A percentile compares a stretch with the other conserved stretches of the same genome.
These are phyloP conservation scores for Elsinoe ampelina DNA, from an alignment of 2,329 filamentous ascomycete genomes.

Conservation along the genomic window DNA sequence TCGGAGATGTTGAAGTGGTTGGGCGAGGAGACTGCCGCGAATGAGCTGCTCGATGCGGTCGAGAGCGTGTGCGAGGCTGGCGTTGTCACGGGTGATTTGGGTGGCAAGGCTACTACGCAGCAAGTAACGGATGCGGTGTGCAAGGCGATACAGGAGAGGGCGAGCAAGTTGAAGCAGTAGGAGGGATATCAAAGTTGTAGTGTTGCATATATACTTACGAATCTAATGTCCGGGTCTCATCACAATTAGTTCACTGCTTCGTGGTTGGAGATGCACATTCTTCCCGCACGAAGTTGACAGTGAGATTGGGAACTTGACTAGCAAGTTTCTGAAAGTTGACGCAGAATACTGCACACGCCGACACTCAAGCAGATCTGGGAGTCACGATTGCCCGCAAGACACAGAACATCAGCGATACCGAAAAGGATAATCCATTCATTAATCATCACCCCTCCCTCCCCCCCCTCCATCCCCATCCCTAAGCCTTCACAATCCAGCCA, in stretches of 20 bases:
- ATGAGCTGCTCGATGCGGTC: conserved; percentile 42
- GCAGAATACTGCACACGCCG: no score
- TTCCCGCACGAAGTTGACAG: no score
- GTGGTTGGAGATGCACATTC: no score
- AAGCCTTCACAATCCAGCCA: conserved; percentile 86
- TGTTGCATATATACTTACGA: no score
- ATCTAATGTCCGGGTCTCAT: no score
- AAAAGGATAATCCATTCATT: neutral
- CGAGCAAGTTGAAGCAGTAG: neutral
- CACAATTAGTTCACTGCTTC: no score
- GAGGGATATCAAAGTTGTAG: neutral
- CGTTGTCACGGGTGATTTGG: conserved; percentile 46
- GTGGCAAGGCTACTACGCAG: conserved; percentile 36
- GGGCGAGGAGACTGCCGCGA: conserved; percentile 44
- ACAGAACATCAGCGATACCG: no score
- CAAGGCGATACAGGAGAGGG: conserved; percentile 26
- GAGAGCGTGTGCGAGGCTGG: conserved; percentile 46
- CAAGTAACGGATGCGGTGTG: conserved; percentile 37
- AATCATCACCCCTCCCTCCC: neutral
- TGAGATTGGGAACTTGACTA: no score
- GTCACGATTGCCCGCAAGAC: no score
- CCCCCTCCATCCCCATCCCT: neutral
- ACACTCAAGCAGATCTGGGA: no score
- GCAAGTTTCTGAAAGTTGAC: no score
- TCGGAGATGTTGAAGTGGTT: conserved; percentile 51